Evolutionary conservation across 805 yeast species (phyloP).

Genomic region (Metschnikowia santaceciliae): DNA sequence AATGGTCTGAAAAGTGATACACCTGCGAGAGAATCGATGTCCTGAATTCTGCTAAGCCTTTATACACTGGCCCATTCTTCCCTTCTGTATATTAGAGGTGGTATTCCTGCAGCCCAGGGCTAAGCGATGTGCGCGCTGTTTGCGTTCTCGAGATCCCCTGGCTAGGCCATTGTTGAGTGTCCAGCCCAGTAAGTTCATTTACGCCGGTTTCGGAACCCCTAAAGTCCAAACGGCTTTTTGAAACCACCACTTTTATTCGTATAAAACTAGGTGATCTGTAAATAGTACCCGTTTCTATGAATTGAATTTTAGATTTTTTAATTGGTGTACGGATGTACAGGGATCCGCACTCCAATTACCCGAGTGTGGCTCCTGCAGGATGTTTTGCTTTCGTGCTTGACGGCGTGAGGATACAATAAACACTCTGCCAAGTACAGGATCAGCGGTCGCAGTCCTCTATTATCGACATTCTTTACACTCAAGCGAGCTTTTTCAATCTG

Average conservation of each 20-base stretch:
- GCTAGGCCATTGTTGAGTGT: too few relatives aligned
- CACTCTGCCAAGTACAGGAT: constrained; percentile 1
- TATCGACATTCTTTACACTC: neutral
- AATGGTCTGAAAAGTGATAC: too few relatives aligned
- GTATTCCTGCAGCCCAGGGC: neutral
- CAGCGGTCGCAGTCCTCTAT: neutral
- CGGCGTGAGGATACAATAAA: neutral
- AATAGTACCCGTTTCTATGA: too few relatives aligned
- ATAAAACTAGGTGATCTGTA: neutral
- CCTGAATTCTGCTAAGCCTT: too few relatives aligned
- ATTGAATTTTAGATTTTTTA: neutral
- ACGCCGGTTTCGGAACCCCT: too few relatives aligned
- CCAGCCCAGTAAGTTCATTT: too few relatives aligned
- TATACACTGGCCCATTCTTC: too few relatives aligned
- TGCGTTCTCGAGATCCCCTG: neutral
- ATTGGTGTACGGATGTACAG: neutral
- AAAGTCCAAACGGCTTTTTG: too few relatives aligned
- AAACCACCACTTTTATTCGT: neutral
- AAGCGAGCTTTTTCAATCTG: constrained; percentile 1
- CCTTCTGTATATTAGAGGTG: neutral
- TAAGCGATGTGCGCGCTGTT: neutral
- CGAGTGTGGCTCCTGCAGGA: neutral
- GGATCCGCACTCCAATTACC: neutral
- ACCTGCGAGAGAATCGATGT: too few relatives aligned
- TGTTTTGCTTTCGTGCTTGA: neutral